Base-by-base conservation (phyloP, 768 basidiomycete genomes). In the Serendipita sp. region DNA sequence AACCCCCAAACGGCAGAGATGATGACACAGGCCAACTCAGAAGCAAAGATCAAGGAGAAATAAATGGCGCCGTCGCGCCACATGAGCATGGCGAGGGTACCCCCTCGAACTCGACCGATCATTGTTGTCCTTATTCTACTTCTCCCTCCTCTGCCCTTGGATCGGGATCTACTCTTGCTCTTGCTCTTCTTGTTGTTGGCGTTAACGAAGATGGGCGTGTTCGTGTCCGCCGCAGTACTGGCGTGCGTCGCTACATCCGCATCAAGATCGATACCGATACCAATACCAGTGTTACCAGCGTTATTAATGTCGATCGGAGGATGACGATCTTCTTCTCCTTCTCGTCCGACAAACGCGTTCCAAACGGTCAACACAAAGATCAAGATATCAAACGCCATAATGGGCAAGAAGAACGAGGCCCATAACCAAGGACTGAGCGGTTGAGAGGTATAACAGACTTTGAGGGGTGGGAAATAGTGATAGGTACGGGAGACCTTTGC, bases 41-140 rank as follows among this genome's bases (percentile, higher is more conserved):
- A 60, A 3, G 56, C 23, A 36, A 60, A 60, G 23, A 60, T 60
- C 15, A 60, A 28, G 23, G 35, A 7, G 34, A 60, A 60, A 35
- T 60, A 60, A 28, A 60, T 60, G n/a, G 56, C 56, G 16, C 56
- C 56, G 35, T 60, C 56, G 18, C 56, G 18, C 56, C 56, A 60
- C 56, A 60, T 60, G 15, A 60, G 13, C 16, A 3, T 18, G 3
- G 35, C 34, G 56, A 60, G 56, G 4, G 56, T 18, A 10, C 56
- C 56, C 7, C 34, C 16, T 23, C 56, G 56, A 13, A 41, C 13
- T 41, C 38, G 5, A 5, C 38, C 13, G 38, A 5, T 41, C 38
- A 41, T 13, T 23, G 23, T 23, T 23, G 23, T 23, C 23, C 23
- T 23, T 23, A 23, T 23, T 23, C 23, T 23, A 23, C 23, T 23